These are phyloP conservation scores for Lactarius sanguifluus DNA, from an alignment of 768 basidiomycete genomes.

Conservation along the genomic window DNA sequence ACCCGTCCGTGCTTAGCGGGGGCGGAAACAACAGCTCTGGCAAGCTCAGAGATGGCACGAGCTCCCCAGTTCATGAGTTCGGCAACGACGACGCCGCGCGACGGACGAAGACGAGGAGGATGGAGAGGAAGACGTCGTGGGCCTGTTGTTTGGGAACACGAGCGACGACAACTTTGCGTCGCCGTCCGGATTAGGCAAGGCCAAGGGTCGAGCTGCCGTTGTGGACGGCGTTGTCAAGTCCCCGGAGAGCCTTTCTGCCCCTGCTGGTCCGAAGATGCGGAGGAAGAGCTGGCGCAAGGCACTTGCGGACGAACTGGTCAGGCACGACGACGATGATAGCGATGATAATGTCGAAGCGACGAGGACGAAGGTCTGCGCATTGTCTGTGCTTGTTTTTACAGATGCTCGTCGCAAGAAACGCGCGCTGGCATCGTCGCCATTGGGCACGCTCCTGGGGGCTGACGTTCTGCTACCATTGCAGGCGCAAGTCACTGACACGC, in stretches of 20 bases:
- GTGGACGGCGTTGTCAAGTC: no score
- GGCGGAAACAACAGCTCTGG: background rate
- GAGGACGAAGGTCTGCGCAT: no score
- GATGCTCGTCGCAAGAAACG: background rate
- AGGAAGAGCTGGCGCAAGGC: background rate
- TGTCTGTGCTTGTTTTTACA: no score
- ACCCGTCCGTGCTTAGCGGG: conserved; percentile 22
- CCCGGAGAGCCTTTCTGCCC: no score
- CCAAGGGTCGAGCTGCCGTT: no score
- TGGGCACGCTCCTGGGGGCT: no score
- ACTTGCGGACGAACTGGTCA: background rate
- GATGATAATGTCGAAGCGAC: no score
- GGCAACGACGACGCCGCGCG: background rate
- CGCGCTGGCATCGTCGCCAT: background rate
- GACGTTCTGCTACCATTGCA: conserved; percentile 25
- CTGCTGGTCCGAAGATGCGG: no score
- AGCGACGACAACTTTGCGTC: no score
- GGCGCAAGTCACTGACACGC: conserved; percentile 8
- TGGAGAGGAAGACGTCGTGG: background rate
- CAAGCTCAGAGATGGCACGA: background rate
- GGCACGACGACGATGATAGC: no score
- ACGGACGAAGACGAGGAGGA: background rate
- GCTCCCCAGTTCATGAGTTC: background rate
- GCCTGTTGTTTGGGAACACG: background rate
- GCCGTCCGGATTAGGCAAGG: no score